Base-by-base conservation (phyloP, 2,329 filamentous ascomycete genomes). In the Nectriaceae sp. region DNA sequence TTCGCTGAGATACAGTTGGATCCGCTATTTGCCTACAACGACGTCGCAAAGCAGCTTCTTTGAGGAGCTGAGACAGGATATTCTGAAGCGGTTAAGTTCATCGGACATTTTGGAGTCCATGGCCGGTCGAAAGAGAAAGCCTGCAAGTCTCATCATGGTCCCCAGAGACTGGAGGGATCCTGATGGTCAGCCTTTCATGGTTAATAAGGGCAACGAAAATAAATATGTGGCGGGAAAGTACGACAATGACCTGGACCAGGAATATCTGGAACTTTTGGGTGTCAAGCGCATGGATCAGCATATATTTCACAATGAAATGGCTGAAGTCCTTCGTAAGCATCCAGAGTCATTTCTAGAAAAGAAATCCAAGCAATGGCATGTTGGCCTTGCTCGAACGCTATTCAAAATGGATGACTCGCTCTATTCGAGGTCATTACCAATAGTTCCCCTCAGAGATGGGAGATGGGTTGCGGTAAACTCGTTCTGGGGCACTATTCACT, bases 121-220 rank as follows among this genome's bases (percentile, higher is more conserved):
- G 21, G 18, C 3, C 18, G 42, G 37, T 11, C 11, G 15, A 2
- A 19, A 37, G 36, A 31, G 15, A 10, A 4, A 2, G 2, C 42
- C 47, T 2, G 3, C 20, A 8, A 8, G 13, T 13, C n/a, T 45
- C 13, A 49, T 11, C 6, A 18, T 45, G n/a, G 42, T 38, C 10
- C 37, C 47, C 13, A 21, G 46, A 13, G 8, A 22, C 16, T 46
- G 21, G 19, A 40, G 31, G 8, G 47, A 49, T 31, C 11, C 36
- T 11, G 40, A 35, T 5, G 42, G 47, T 11, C 21, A 11, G 5
- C 47, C 47, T 2, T 41, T 49, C 3, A 5, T 45, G 15, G 18
- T 21, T 4, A 11, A 24, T 18, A 24, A 11, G 13, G 11, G 33
- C 15, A 45, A 21, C 15, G 4, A 36, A n/a, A 3, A 18, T 6